Percentiles rank a stretch among this genome's conserved stretches.
Conservation (phyloP, 164 flowering plant species). For the Brasenia schreberi region DNA sequence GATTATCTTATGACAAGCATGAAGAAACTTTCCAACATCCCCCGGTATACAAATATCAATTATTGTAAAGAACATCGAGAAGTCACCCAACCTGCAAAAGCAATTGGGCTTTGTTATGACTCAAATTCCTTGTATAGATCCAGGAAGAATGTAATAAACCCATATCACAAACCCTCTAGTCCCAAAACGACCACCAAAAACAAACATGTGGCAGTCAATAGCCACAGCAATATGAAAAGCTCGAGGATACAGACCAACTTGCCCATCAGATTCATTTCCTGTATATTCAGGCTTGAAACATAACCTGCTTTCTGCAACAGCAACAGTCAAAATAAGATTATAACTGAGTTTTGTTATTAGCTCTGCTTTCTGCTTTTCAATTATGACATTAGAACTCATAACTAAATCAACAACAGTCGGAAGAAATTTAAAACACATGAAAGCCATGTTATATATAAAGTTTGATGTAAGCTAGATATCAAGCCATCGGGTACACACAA, state of each 20-base stretch:
- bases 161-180: slow-evolving; percentile 43
- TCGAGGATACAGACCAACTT: slow-evolving; percentile 75
- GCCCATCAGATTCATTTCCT: slow-evolving; percentile 76
- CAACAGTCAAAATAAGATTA: background rate
- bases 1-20: background rate
- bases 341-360: too few relatives aligned
- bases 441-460: too few relatives aligned
- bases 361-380: too few relatives aligned
- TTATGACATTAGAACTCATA: too few relatives aligned
- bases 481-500: too few relatives aligned
- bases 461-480: too few relatives aligned
- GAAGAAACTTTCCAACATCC: background rate
- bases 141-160: background rate
- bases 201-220: slow-evolving; percentile 88
- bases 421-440: too few relatives aligned
- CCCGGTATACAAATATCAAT: background rate
- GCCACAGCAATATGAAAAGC: slow-evolving; percentile 89
- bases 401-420: too few relatives aligned
- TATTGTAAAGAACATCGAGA: slow-evolving; percentile 42
- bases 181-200: slow-evolving; percentile 92
- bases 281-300: slow-evolving; percentile 97
- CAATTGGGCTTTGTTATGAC: background rate
- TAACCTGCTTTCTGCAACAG: slow-evolving; percentile 60
- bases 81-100: slow-evolving; percentile 85
- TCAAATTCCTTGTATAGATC: background rate